phyloP scores from a whole-genome alignment of 192 early-diverging fungal genomes.

The Endogone sp. region DNA sequence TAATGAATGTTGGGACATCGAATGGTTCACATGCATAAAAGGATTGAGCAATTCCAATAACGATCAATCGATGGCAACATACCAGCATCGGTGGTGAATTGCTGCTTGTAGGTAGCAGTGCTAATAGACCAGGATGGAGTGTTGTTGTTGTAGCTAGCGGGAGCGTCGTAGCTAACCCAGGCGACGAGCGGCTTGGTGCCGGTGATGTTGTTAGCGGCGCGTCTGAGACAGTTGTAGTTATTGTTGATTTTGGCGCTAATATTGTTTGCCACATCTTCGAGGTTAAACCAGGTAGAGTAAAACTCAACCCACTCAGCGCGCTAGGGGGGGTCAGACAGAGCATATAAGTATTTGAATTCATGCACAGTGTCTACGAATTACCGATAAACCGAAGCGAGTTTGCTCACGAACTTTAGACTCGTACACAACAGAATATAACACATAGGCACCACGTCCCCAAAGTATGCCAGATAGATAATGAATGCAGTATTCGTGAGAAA shows the following conservation, averaged over 20 bases:
- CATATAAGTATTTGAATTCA: neutral
- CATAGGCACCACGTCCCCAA: too few relatives aligned
- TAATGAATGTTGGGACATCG: too few relatives aligned
- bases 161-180: constrained; percentile 57
- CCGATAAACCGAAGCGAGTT: neutral
- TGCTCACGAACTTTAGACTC: neutral
- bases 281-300: constrained; percentile 64
- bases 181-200: constrained; percentile 48
- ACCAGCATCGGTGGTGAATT: constrained; percentile 64
- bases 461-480: too few relatives aligned
- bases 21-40: too few relatives aligned
- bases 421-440: neutral
- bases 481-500: neutral
- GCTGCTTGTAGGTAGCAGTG: constrained; percentile 51
- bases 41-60: too few relatives aligned
- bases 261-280: constrained; percentile 45
- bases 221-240: constrained; percentile 57
- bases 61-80: neutral
- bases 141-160: constrained; percentile 63
- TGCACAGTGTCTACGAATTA: too few relatives aligned
- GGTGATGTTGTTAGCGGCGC: constrained; percentile 18
- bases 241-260: constrained; percentile 38
- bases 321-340: constrained; percentile 13
- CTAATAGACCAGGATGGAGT: constrained; percentile 59
- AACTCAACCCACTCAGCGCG: constrained; percentile 58